phyloP scores from a whole-genome alignment of 1,139 yeast genomes.

The Candida sp. region DNA sequence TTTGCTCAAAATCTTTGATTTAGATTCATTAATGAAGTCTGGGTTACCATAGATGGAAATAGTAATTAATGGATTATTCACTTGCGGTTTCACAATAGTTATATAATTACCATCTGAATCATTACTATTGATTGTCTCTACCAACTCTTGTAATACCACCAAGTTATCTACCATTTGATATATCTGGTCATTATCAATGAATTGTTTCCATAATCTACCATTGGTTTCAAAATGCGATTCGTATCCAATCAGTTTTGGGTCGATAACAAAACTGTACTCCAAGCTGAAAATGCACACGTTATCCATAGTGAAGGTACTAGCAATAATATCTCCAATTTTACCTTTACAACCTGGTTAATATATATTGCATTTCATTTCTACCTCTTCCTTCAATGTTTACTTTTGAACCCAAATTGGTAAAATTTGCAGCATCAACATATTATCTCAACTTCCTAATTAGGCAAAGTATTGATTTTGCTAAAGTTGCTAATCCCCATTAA shows the following conservation, averaged over 20 bases:
- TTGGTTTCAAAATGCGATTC: conserved; percentile 25
- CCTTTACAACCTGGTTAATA: not conserved
- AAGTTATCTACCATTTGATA: conserved; percentile 26
- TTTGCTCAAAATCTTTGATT: conserved; percentile 23
- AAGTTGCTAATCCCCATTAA: no score
- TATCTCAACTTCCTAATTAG: conserved; percentile 1
- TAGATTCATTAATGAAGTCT: conserved; percentile 24
- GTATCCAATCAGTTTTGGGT: conserved; percentile 16
- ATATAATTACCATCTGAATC: conserved; percentile 17
- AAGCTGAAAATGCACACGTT: conserved; percentile 24
- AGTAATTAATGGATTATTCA: conserved; percentile 26
- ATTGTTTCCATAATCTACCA: conserved; percentile 31
- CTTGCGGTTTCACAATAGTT: conserved; percentile 25
- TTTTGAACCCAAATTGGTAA: conserved; percentile 1
- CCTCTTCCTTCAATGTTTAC: not conserved
- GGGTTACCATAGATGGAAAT: conserved; percentile 29
- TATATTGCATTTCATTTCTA: not conserved
- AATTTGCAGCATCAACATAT: not conserved
- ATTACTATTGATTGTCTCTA: conserved; percentile 17
- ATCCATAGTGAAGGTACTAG: conserved; percentile 7
- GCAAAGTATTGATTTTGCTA: not conserved
- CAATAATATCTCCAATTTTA: not conserved
- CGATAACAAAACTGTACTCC: conserved; percentile 33
- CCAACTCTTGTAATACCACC: conserved; percentile 12
- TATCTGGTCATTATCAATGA: conserved; percentile 5